These are phyloP conservation scores for Beta vulgaris DNA, from an alignment of 148 eudicot species.

Conservation along the genomic window DNA sequence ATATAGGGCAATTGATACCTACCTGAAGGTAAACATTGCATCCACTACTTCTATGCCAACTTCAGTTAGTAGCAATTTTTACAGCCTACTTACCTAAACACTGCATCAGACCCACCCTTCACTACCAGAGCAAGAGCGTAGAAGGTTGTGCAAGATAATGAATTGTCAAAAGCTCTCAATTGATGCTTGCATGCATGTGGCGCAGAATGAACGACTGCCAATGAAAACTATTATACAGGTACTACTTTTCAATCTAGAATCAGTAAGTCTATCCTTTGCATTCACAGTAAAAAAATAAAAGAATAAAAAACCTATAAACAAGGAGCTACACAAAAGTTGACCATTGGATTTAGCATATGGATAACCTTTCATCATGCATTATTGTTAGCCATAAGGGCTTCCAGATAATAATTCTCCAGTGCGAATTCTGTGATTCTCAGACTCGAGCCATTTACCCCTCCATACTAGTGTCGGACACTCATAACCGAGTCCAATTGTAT, in stretches of 20 bases:
- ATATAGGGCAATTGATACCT: conserved; percentile 68
- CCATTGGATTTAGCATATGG: background rate
- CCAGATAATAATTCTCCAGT: background rate
- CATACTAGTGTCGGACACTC: too few relatives aligned
- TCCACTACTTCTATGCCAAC: conserved; percentile 2
- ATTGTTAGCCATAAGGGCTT: background rate
- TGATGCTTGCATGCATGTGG: conserved; percentile 78
- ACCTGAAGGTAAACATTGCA: conserved; percentile 52
- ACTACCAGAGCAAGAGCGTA: conserved; percentile 66
- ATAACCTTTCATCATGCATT: background rate
- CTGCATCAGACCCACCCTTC: conserved; percentile 62
- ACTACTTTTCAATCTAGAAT: background rate
- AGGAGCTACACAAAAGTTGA: background rate
- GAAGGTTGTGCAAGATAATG: conserved; percentile 62
- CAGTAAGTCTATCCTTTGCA: background rate
- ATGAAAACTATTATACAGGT: conserved; percentile 65
- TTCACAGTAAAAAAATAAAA: background rate
- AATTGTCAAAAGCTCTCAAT: conserved; percentile 57
- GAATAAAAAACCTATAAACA: background rate
- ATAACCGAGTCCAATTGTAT: too few relatives aligned
- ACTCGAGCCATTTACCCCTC: too few relatives aligned
- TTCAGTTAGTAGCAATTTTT: background rate
- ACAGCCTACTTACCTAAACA: conserved; percentile 15
- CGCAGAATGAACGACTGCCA: conserved; percentile 78
- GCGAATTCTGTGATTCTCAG: background rate